These are phyloP conservation scores for Arbutus unedo DNA, from an alignment of 148 eudicot genomes.

Conservation along the genomic window DNA sequence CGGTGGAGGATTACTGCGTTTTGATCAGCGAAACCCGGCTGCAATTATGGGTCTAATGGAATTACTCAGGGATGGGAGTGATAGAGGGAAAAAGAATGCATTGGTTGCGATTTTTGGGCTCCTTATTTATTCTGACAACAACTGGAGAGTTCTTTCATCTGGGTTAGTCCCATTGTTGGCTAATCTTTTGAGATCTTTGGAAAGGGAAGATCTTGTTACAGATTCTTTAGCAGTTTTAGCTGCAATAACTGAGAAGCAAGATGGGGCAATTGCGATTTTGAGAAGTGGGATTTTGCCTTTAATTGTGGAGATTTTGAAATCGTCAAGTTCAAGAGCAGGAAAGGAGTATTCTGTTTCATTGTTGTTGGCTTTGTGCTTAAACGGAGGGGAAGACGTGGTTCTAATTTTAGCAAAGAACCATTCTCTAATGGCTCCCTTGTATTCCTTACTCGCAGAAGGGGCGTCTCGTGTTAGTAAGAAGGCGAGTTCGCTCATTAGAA, in stretches of 20 bases:
- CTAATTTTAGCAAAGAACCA: slow-evolving; percentile 66
- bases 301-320: slow-evolving; percentile 39
- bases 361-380: slow-evolving; percentile 52
- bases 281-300: slow-evolving; percentile 34
- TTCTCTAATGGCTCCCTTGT: slow-evolving; percentile 57
- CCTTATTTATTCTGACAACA: slow-evolving; percentile 53
- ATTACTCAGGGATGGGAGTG: slow-evolving; percentile 45
- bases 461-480: slow-evolving; percentile 56
- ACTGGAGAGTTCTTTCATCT: slow-evolving; percentile 46
- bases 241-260: slow-evolving; percentile 53
- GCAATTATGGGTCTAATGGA: slow-evolving; percentile 56
- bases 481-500: slow-evolving; percentile 58
- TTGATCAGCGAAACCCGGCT: slow-evolving; percentile 52
- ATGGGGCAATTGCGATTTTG: slow-evolving; percentile 56
- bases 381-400: slow-evolving; percentile 69
- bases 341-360: slow-evolving; percentile 68
- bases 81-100: slow-evolving; percentile 59
- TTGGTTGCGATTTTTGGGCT: slow-evolving; percentile 65
- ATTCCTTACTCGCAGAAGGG: slow-evolving; percentile 56
- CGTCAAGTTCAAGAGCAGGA: slow-evolving; percentile 37
- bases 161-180: slow-evolving; percentile 56
- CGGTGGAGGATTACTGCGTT: slow-evolving; percentile 57
- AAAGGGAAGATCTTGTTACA: slow-evolving; percentile 50
- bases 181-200: slow-evolving; percentile 33
- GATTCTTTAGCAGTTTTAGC: slow-evolving; percentile 68